These are phyloP conservation scores for Penicillium dipodomyicola DNA, from an alignment of 495 filamentous ascomycete genomes.

Conservation along the genomic window DNA sequence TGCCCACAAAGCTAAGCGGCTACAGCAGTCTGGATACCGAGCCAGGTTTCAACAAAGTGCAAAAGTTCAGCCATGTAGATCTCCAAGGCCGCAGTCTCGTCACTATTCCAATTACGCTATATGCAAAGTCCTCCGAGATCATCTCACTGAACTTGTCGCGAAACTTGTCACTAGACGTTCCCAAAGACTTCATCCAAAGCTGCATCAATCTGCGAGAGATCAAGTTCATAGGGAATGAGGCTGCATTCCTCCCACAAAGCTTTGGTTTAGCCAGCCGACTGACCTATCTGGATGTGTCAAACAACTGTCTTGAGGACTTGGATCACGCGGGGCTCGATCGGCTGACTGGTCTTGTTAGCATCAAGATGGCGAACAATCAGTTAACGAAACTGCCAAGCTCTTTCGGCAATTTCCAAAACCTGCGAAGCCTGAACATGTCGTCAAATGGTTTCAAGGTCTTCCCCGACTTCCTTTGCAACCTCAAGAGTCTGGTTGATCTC, in stretches of 20 bases:
- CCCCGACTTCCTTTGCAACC: slow-evolving; percentile 75
- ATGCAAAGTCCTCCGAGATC: slow-evolving; percentile 87
- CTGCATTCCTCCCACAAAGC: slow-evolving; percentile 79
- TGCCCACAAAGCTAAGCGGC: slow-evolving; percentile 83
- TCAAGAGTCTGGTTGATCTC: slow-evolving; percentile 83
- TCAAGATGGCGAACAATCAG: slow-evolving; percentile 91
- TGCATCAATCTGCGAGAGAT: slow-evolving; percentile 92
- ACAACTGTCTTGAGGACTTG: slow-evolving; percentile 84
- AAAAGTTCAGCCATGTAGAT: slow-evolving; percentile 92
- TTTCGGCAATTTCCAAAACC: slow-evolving; percentile 70
- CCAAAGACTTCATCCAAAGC: slow-evolving; percentile 93
- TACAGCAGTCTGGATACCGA: slow-evolving; percentile 68
- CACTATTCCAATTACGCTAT: slow-evolving; percentile 91
- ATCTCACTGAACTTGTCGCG: slow-evolving; percentile 90
- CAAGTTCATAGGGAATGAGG: slow-evolving; percentile 90
- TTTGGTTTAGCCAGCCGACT: slow-evolving; percentile 77
- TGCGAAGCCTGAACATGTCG: slow-evolving; percentile 83
- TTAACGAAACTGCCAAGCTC: slow-evolving; percentile 72
- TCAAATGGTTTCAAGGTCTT: slow-evolving; percentile 88
- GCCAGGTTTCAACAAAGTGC: slow-evolving; percentile 71
- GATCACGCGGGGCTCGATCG: slow-evolving; percentile 76
- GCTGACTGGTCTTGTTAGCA: slow-evolving; percentile 72
- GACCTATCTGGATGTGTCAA: slow-evolving; percentile 89
- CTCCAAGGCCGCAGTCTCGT: slow-evolving; percentile 86
- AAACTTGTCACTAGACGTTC: slow-evolving; percentile 89